Base-by-base conservation (phyloP, 495 filamentous ascomycete genomes). In the Neurospora sp. region DNA sequence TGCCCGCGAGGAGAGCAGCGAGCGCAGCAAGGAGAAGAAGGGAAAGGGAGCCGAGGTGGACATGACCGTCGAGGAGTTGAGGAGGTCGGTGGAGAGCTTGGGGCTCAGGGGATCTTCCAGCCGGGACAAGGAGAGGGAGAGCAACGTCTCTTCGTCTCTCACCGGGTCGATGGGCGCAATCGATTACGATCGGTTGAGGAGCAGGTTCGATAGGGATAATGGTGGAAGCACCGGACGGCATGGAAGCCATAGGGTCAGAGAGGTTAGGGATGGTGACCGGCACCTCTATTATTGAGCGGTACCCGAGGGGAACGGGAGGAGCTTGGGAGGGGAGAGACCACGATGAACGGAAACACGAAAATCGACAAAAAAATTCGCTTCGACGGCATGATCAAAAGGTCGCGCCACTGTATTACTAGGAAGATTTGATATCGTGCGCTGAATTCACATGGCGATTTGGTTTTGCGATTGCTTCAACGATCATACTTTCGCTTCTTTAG, bases 51-150 rank as follows among this genome's bases (percentile, higher is more conserved):
- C 18, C 1, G 75, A 72, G 53, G 59, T 59, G 22, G 77, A 74
- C 12, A 68, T 61, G 39, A 76, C 76, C 18, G 45, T 78, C 16
- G 74, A 70, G 9, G 75, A 76, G 45, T 68, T 81, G 68, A 45
- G 76, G 59, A 40, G 75, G n/a, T 74, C 78, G 3, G 74, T 80
- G 1, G 75, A 79, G 72, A 48, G 72, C 12, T 74, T 82, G 74
- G 78, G 74, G 18, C 35, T 78, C 9, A 73, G 73, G 2, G 38
- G 74, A 4, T 53, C 70, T 3, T 45, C 72, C 61, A 70, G 69
- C 37, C 70, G 78, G 4, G 73, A 75, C 8, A 40, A 38, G 38
- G 44, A 37, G 20, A 69, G n/a, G 20, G 59, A 20, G 14, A 45
- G 59, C 70, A 40, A 53, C 44, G 53, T 65, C 27, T 65, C 53